Conservation (phyloP, 1,139 yeast genomes). For the Sugiyamaella castrensis region DNA sequence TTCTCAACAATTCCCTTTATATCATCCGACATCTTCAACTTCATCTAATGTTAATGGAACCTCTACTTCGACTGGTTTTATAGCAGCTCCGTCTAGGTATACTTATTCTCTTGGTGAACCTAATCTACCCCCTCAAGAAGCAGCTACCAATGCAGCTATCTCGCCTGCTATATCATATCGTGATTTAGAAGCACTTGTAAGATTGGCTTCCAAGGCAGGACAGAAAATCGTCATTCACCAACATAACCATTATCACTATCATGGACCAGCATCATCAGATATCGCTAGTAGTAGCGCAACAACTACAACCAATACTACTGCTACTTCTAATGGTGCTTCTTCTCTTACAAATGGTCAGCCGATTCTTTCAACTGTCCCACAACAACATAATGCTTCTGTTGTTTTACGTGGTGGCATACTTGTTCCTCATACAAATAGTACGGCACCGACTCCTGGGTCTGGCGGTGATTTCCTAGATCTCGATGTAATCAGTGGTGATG, state of each 20-base stretch:
- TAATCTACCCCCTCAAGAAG: constrained; percentile 4
- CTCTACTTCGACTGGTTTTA: not conserved
- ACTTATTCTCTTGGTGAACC: constrained; percentile 14
- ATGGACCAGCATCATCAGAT: constrained; percentile 6
- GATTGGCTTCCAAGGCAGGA: constrained; percentile 58
- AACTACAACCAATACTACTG: not conserved
- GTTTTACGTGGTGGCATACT: constrained; percentile 1
- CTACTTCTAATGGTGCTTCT: not conserved
- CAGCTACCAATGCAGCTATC: not conserved
- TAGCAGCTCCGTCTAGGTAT: not conserved
- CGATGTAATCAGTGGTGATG: constrained; percentile 27
- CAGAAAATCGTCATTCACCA: constrained; percentile 75
- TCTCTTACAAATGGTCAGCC: not conserved
- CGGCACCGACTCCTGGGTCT: constrained; percentile 17
- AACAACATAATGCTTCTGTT: not conserved
- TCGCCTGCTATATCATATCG: constrained; percentile 17
- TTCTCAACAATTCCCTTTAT: not conserved
- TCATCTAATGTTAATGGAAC: not conserved
- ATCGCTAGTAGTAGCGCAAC: not conserved
- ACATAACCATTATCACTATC: constrained; percentile 54
- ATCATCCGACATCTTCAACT: no score
- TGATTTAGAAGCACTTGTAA: constrained; percentile 35
- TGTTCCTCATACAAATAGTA: constrained; percentile 11
- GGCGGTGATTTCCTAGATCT: constrained; percentile 25
- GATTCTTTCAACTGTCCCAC: not conserved